Percentiles rank a stretch among this genome's conserved stretches.
phyloP scores from a whole-genome alignment of 2,329 filamentous ascomycete species.

The Tothia fuscella region DNA sequence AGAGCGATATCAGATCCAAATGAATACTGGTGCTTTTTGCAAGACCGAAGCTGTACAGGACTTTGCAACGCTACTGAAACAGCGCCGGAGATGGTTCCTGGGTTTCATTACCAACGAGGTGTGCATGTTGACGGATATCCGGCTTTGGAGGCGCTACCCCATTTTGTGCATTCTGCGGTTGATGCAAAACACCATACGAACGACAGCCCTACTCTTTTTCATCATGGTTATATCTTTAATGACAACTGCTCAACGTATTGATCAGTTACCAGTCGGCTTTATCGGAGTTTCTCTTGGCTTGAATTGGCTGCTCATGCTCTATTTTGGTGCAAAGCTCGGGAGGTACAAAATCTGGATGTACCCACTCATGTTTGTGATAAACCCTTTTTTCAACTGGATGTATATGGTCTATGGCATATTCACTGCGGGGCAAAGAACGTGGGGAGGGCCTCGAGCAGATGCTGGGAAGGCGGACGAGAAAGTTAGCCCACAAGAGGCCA shows the following conservation, averaged over 20 bases:
- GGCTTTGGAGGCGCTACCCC: conserved; percentile 85
- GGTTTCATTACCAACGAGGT: conserved; percentile 97
- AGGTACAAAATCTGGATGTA: conserved; percentile 93
- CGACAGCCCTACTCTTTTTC: conserved; percentile 86
- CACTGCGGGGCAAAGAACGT: conserved; percentile 85
- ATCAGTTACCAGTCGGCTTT: conserved; percentile 79
- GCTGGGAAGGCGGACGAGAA: conserved; percentile 65
- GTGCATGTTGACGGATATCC: conserved; percentile 91
- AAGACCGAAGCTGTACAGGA: conserved; percentile 95
- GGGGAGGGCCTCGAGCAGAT: conserved; percentile 88
- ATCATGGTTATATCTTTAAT: conserved; percentile 80
- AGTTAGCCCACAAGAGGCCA: conserved; percentile 71
- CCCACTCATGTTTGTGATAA: conserved; percentile 87
- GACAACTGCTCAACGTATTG: conserved; percentile 67
- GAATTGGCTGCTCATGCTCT: conserved; percentile 93
- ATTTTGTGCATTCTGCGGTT: conserved; percentile 77
- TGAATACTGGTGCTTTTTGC: conserved; percentile 96
- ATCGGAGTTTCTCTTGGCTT: conserved; percentile 85
- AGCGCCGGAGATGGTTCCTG: conserved; percentile 90
- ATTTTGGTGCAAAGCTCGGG: conserved; percentile 77
- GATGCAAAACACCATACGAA: conserved; percentile 92
- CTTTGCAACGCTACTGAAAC: conserved; percentile 75
- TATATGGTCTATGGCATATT: conserved; percentile 98
- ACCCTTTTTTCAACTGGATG: conserved; percentile 96
- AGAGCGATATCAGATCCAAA: conserved; percentile 88